Conservation (phyloP, 345 rosid species). For the Arabidopsis arenosa region DNA sequence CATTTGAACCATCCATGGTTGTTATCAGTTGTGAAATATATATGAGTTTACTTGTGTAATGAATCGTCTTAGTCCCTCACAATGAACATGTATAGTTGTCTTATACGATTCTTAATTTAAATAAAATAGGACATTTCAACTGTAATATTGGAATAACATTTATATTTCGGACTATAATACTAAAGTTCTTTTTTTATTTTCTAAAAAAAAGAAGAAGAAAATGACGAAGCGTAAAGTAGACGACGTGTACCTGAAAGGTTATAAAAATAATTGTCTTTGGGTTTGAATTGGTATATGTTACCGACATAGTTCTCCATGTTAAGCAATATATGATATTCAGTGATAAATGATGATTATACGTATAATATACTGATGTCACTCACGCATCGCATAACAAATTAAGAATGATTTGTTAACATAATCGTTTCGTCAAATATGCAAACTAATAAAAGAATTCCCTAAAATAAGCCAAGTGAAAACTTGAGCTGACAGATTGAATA, state of each 20-base stretch:
- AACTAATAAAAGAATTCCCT: neutral
- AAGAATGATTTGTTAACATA: neutral
- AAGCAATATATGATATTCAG: neutral
- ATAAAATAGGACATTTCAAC: constrained; percentile 33
- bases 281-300: constrained; percentile 16
- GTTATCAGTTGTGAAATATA: constrained; percentile 23
- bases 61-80: constrained; percentile 21
- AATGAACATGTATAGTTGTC: constrained; percentile 11
- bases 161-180: neutral
- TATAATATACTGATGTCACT: neutral
- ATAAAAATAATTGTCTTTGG: neutral
- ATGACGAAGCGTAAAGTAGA: neutral
- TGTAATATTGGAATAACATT: constrained; percentile 14
- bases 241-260: constrained; percentile 14
- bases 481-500: neutral
- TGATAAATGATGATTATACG: neutral
- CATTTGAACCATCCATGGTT: constrained; percentile 28
- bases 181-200: neutral
- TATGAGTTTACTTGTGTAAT: constrained; percentile 34
- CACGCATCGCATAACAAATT: neutral
- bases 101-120: neutral
- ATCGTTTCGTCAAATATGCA: constrained; percentile 2
- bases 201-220: constrained; percentile 1
- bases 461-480: neutral
- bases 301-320: constrained; percentile 31